Evolutionary conservation across 306 rosid genomes (phyloP).

Genomic region (Sphenostylis stenocarpa): DNA sequence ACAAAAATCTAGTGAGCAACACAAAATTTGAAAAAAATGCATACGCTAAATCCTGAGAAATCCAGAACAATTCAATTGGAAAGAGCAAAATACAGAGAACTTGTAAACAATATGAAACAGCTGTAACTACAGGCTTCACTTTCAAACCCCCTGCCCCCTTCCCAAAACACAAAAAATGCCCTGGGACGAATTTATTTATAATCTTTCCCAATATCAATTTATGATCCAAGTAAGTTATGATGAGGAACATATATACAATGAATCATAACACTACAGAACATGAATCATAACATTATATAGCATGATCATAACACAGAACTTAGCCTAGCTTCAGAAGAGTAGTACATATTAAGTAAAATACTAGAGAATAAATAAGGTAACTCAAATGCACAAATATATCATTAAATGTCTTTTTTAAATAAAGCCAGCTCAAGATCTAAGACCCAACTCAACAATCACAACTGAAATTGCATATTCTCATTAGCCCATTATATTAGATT

Average conservation of each 20-base stretch:
- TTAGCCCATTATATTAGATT: not conserved
- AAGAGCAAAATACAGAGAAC: not conserved
- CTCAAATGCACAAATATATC: not conserved
- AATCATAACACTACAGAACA: no score
- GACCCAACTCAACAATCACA: slow-evolving; percentile 9
- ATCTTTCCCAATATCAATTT: not conserved
- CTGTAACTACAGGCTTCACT: not conserved
- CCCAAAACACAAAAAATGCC: no score
- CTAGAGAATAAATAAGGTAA: not conserved
- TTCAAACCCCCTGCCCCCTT: not conserved
- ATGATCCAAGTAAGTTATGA: slow-evolving; percentile 5
- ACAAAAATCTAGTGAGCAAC: not conserved
- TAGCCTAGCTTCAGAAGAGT: not conserved
- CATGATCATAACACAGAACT: not conserved
- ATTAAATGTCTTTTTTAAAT: not conserved
- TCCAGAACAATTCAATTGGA: not conserved
- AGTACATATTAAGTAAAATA: not conserved
- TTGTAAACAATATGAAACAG: not conserved
- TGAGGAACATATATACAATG: no score
- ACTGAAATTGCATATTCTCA: slow-evolving; percentile 1
- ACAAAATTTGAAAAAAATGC: not conserved
- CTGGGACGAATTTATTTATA: no score
- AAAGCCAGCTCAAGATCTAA: not conserved
- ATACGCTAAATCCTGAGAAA: not conserved
- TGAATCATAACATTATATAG: no score